A percentile compares a stretch with the other conserved stretches of the same genome.
Conservation (phyloP, 331 rosid genomes). For the Quercus lobata region DNA sequence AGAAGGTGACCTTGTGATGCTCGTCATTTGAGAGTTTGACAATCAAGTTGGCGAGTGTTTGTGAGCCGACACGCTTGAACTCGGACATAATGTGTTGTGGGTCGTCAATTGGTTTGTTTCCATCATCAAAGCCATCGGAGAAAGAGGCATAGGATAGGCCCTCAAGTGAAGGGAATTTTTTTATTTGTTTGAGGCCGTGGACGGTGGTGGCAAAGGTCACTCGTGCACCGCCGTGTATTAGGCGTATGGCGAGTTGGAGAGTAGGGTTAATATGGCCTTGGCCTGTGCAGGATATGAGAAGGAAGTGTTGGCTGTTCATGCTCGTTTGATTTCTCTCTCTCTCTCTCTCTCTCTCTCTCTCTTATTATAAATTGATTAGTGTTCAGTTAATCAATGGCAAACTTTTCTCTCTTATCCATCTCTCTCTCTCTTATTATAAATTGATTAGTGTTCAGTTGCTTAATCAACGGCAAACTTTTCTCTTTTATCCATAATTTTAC, state of each 20-base stretch:
- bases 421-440: too few relatives aligned
- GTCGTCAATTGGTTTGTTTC: not conserved
- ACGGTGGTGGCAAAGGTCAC: slow-evolving; percentile 33
- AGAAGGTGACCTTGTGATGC: slow-evolving; percentile 18
- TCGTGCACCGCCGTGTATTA: not conserved
- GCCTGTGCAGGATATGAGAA: not conserved
- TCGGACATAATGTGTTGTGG: not conserved
- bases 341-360: too few relatives aligned
- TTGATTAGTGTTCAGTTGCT: too few relatives aligned
- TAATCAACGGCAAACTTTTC: too few relatives aligned
- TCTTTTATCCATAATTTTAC: too few relatives aligned
- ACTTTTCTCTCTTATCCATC: too few relatives aligned
- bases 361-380: too few relatives aligned
- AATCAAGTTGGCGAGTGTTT: slow-evolving; percentile 13
- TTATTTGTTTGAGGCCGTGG: slow-evolving; percentile 1
- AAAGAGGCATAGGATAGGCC: slow-evolving; percentile 20
- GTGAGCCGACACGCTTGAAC: slow-evolving; percentile 18
- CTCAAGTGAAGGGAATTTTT: not conserved
- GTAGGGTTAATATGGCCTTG: slow-evolving; percentile 41
- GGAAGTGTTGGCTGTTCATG: too few relatives aligned
- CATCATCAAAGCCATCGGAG: slow-evolving; percentile 32
- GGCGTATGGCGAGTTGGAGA: slow-evolving; percentile 32
- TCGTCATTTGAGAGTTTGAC: not conserved
- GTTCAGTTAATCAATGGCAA: too few relatives aligned
- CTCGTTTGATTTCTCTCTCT: too few relatives aligned